These are phyloP conservation scores for Rhodotorula sp. DNA, from an alignment of 1,284 basidiomycete genomes.

Conservation along the genomic window DNA sequence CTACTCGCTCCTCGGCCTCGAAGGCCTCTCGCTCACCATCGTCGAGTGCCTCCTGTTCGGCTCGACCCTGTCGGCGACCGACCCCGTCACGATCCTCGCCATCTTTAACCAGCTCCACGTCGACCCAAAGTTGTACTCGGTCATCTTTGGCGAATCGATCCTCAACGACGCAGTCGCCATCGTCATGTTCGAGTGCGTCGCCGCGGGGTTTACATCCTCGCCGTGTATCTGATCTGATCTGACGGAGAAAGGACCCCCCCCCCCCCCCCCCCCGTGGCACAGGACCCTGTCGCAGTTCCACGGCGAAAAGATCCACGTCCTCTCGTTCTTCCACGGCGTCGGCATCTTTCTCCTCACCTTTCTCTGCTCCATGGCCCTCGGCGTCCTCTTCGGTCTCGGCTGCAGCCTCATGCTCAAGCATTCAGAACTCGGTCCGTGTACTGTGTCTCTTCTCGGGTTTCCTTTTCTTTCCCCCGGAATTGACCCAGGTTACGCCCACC, in stretches of 20 bases:
- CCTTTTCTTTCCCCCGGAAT: background rate
- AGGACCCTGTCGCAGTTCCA: conserved; percentile 91
- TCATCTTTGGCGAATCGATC: conserved; percentile 97
- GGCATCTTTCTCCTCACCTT: conserved; percentile 97
- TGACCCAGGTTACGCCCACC: background rate
- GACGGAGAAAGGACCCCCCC: no score
- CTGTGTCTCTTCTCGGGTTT: background rate
- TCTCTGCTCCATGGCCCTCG: conserved; percentile 87
- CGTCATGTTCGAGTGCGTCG: conserved; percentile 97
- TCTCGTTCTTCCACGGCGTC: conserved; percentile 88
- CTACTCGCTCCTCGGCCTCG: conserved; percentile 86
- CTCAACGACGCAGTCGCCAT: conserved; percentile 99
- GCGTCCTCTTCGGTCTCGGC: conserved; percentile 82
- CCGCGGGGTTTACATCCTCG: no score
- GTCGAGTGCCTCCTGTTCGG: conserved; percentile 95
- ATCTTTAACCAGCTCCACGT: conserved; percentile 99
- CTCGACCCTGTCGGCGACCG: conserved; percentile 93
- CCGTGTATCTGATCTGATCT: no score
- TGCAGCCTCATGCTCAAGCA: conserved; percentile 94
- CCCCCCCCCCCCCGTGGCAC: background rate
- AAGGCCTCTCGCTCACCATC: conserved; percentile 72
- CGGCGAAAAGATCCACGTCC: conserved; percentile 79
- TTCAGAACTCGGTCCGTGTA: conserved; percentile 57
- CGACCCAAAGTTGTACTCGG: conserved; percentile 93
- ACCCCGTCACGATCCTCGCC: conserved; percentile 95